These are phyloP conservation scores for Termitomyces sp. DNA, from an alignment of 768 basidiomycete species.

Conservation along the genomic window DNA sequence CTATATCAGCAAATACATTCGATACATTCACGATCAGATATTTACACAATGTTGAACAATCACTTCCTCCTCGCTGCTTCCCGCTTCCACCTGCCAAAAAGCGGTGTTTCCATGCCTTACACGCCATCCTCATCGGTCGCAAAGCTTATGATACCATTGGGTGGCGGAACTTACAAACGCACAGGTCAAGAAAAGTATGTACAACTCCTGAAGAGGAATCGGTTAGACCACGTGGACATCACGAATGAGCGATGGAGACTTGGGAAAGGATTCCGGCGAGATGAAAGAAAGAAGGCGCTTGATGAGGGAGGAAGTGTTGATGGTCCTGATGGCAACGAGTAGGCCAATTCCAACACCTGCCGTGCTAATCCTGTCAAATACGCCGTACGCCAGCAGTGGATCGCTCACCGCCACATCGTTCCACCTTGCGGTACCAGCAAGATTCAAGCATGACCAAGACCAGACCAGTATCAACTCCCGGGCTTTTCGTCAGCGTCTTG, in stretches of 20 bases:
- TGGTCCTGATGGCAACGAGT: slow-evolving; percentile 18
- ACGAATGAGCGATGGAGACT: slow-evolving; percentile 76
- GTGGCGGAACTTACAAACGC: slow-evolving; percentile 64
- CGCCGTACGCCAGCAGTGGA: neutral
- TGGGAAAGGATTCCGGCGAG: slow-evolving; percentile 53
- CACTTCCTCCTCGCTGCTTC: slow-evolving; percentile 61
- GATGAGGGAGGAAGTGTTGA: slow-evolving; percentile 16
- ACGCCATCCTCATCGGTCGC: neutral
- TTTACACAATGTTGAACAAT: slow-evolving; percentile 57
- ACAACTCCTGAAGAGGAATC: slow-evolving; percentile 59
- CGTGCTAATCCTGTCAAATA: neutral
- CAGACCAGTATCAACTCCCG: no score
- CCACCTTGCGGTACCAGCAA: neutral
- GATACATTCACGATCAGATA: slow-evolving; percentile 53
- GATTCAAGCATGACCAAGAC: neutral
- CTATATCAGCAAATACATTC: slow-evolving; percentile 50
- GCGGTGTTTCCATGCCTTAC: slow-evolving; percentile 26
- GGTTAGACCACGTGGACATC: slow-evolving; percentile 66
- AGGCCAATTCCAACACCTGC: neutral
- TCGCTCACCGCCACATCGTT: neutral
- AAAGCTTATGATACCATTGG: slow-evolving; percentile 52
- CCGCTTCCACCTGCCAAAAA: slow-evolving; percentile 36
- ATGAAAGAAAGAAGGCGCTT: slow-evolving; percentile 25
- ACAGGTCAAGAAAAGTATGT: slow-evolving; percentile 50
- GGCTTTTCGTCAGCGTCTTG: neutral